phyloP scores from a whole-genome alignment of 2,329 filamentous ascomycete species.

The Trichoderma sp. region DNA sequence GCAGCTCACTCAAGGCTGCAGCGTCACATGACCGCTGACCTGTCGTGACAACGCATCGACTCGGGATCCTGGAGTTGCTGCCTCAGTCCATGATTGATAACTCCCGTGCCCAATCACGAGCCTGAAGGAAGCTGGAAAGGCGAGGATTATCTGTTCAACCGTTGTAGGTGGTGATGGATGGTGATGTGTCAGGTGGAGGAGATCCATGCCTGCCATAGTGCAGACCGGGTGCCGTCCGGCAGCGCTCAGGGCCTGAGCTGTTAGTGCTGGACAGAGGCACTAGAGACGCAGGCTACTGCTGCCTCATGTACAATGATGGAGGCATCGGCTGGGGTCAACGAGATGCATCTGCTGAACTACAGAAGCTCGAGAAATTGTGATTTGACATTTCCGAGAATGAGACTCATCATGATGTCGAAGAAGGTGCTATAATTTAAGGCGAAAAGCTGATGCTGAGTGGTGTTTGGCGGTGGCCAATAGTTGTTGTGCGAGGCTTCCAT shows the following conservation, averaged over 20 bases:
- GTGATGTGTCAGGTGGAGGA: constrained; percentile 18
- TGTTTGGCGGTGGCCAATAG: too few species aligned
- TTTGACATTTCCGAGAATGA: too few species aligned
- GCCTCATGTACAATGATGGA: constrained; percentile 20
- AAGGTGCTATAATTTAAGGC: too few species aligned
- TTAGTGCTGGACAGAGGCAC: constrained; percentile 12
- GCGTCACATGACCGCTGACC: constrained; percentile 23
- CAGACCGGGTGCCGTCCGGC: not conserved
- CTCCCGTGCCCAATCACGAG: not conserved
- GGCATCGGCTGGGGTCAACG: not conserved
- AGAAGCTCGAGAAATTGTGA: too few species aligned
- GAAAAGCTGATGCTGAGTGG: too few species aligned
- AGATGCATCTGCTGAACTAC: not conserved
- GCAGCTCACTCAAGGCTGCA: not conserved
- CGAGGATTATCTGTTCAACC: too few species aligned
- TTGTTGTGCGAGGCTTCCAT: too few species aligned
- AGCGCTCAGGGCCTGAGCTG: constrained; percentile 12
- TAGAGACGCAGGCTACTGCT: not conserved
- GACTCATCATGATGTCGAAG: too few species aligned
- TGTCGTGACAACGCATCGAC: constrained; percentile 23
- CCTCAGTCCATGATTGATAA: not conserved
- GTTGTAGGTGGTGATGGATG: not conserved
- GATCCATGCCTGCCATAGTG: not conserved
- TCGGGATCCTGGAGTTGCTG: too few species aligned
- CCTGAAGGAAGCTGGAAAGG: not conserved